These are phyloP conservation scores for Cucumis variabilis DNA, from an alignment of 331 rosid genomes.

Conservation along the genomic window DNA sequence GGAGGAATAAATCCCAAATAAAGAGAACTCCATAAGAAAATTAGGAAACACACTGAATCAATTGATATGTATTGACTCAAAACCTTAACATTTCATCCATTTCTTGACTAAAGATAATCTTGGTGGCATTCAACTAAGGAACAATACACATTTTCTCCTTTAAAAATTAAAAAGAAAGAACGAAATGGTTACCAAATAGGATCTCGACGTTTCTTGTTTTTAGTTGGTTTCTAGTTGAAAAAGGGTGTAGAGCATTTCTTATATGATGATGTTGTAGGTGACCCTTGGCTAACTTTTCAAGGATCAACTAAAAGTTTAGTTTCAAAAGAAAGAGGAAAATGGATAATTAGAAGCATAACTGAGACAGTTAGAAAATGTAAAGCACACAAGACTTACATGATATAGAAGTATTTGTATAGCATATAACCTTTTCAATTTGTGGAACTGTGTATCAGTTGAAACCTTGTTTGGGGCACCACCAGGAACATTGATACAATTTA, in stretches of 20 bases:
- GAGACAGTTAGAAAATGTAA: background rate
- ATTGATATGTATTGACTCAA: too few relatives aligned
- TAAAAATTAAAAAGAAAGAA: too few relatives aligned
- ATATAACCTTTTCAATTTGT: conserved; percentile 67
- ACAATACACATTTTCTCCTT: too few relatives aligned
- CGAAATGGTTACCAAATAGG: too few relatives aligned
- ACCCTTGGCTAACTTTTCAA: background rate
- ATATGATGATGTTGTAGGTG: background rate
- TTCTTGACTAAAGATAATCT: too few relatives aligned
- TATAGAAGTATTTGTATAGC: background rate
- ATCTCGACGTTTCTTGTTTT: background rate
- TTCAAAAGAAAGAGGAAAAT: background rate
- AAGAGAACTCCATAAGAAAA: too few relatives aligned
- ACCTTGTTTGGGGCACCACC: conserved; percentile 79
- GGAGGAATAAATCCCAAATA: too few relatives aligned
- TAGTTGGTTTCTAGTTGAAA: background rate
- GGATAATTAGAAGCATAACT: background rate
- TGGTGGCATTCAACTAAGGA: too few relatives aligned
- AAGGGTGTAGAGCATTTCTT: background rate
- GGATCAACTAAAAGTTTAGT: background rate
- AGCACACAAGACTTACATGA: background rate
- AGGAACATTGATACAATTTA: conserved; percentile 88
- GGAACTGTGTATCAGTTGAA: conserved; percentile 64
- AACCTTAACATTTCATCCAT: too few relatives aligned
- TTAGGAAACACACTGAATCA: too few relatives aligned